These are phyloP conservation scores for Phascolomyces articulosus DNA, from an alignment of 371 early-diverging fungal genomes.

Conservation along the genomic window DNA sequence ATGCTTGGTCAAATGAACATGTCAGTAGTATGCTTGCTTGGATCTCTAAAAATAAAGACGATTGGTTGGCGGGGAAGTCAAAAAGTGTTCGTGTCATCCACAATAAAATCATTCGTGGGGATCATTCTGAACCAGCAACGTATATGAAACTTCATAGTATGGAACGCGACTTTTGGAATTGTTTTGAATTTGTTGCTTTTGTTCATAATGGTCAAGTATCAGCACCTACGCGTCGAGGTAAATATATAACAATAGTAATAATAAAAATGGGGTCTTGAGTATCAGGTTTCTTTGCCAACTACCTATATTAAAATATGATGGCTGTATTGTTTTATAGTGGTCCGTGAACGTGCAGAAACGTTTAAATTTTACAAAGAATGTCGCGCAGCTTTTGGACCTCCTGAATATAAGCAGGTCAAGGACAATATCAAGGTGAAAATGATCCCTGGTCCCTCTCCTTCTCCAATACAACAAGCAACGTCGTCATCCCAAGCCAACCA, in stretches of 20 bases:
- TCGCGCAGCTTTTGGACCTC: neutral
- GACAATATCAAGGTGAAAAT: neutral
- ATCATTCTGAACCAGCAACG: neutral
- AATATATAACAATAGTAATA: too few relatives aligned
- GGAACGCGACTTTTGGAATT: neutral
- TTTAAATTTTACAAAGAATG: neutral
- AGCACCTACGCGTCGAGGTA: too few relatives aligned
- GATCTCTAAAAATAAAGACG: neutral
- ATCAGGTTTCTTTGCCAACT: too few relatives aligned
- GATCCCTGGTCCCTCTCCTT: neutral
- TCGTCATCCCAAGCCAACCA: too few relatives aligned
- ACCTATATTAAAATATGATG: too few relatives aligned
- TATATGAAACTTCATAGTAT: neutral
- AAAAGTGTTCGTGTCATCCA: neutral
- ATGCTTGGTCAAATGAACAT: too few relatives aligned
- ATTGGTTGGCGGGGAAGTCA: neutral
- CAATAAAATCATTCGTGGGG: neutral
- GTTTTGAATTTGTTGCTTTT: too few relatives aligned
- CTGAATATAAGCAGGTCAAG: too few relatives aligned
- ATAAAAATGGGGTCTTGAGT: too few relatives aligned
- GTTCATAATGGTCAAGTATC: too few relatives aligned
- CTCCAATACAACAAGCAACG: neutral
- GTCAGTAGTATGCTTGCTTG: neutral
- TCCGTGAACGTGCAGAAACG: neutral
- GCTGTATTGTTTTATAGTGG: neutral